Percentiles rank a stretch among this genome's conserved stretches.
phyloP scores from a whole-genome alignment of 1,139 yeast species.

The Pichia sp. region DNA sequence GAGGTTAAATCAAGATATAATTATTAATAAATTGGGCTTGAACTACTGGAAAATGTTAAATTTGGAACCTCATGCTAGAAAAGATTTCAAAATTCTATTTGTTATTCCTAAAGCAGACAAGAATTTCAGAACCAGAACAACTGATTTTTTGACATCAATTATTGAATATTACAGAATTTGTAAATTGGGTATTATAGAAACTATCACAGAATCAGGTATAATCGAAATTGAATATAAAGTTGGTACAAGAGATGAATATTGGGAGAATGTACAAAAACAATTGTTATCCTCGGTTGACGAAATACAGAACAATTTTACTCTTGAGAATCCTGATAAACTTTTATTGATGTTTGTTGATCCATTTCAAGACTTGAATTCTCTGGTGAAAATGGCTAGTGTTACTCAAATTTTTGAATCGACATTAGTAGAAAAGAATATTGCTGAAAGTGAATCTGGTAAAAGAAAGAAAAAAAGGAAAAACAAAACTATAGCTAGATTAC shows the following conservation, averaged over 20 bases:
- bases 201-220: conserved; percentile 17
- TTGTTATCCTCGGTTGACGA: conserved; percentile 28
- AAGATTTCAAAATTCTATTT: conserved; percentile 49
- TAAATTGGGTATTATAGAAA: conserved; percentile 38
- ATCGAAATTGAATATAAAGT: conserved; percentile 17
- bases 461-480: conserved; percentile 21
- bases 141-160: conserved; percentile 35
- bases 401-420: conserved; percentile 43
- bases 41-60: conserved; percentile 52
- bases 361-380: conserved; percentile 39
- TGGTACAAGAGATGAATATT: conserved; percentile 35
- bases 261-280: conserved; percentile 28
- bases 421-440: conserved; percentile 24
- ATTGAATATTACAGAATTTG: conserved; percentile 41
- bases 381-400: conserved; percentile 42
- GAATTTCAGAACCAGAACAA: conserved; percentile 28
- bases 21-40: conserved; percentile 31
- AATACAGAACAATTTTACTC: conserved; percentile 32
- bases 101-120: conserved; percentile 30
- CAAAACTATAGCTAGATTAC: conserved; percentile 10
- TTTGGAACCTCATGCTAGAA: conserved; percentile 47
- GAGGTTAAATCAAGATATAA: conserved; percentile 29
- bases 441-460: conserved; percentile 25
- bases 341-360: conserved; percentile 43
- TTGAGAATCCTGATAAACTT: conserved; percentile 37